These are phyloP conservation scores for Sisymbrium irio DNA, from an alignment of 345 rosid genomes.

Conservation along the genomic window DNA sequence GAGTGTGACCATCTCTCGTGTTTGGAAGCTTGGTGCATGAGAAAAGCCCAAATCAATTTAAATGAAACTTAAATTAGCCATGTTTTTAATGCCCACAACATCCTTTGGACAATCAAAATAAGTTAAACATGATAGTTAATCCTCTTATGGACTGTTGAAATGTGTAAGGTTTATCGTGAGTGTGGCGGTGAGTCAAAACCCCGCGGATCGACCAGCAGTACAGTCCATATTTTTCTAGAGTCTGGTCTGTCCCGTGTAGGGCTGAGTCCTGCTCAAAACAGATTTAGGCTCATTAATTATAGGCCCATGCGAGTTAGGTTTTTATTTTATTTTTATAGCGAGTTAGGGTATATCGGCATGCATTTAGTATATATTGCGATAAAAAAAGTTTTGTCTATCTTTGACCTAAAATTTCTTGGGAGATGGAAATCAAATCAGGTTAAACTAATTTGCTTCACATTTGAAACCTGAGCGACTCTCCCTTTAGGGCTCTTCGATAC, in stretches of 20 bases:
- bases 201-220: too few species aligned
- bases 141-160: too few species aligned
- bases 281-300: too few species aligned
- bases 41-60: constrained; percentile 41
- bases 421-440: not conserved
- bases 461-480: not conserved
- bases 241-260: too few species aligned
- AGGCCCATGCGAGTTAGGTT: too few species aligned
- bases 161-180: too few species aligned
- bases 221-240: too few species aligned
- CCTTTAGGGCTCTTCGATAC: not conserved
- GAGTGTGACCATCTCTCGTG: constrained; percentile 38
- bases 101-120: not conserved
- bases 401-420: not conserved
- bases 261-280: too few species aligned
- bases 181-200: too few species aligned
- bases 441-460: not conserved
- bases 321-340: too few species aligned
- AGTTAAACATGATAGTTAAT: not conserved
- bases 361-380: too few species aligned
- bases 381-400: not conserved
- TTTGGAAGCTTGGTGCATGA: constrained; percentile 68
- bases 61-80: not conserved
- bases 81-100: not conserved
- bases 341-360: too few species aligned